Percentiles rank a stretch among this genome's conserved stretches.
Evolutionary conservation across 2,329 filamentous ascomycete genomes (phyloP).

Genomic region (Fusarium burgessii): DNA sequence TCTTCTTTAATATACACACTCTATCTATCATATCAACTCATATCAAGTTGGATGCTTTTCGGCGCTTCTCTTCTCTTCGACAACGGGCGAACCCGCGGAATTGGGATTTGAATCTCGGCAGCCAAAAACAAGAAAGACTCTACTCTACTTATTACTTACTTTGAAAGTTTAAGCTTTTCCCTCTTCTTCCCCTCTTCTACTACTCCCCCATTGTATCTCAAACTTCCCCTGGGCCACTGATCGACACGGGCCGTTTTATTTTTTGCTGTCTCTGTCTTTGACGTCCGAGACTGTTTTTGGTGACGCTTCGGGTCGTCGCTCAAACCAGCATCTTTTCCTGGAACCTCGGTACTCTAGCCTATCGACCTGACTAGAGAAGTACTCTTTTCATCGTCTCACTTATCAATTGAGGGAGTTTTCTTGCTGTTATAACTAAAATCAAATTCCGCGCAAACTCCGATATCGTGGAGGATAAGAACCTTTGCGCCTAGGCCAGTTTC

Average conservation of each 20-base stretch:
- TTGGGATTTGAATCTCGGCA: slow-evolving; percentile 25
- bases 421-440: not conserved
- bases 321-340: slow-evolving; percentile 7
- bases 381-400: not conserved
- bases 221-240: slow-evolving; percentile 12
- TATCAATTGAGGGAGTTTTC: not conserved
- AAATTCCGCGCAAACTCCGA: slow-evolving; percentile 11
- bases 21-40: not conserved
- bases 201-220: not conserved
- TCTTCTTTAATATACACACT: not conserved
- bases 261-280: slow-evolving; percentile 1
- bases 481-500: slow-evolving; percentile 28
- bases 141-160: not conserved
- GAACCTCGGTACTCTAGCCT: not conserved
- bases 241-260: slow-evolving; percentile 34
- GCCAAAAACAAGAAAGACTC: not conserved
- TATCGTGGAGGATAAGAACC: slow-evolving; percentile 15
- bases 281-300: slow-evolving; percentile 18
- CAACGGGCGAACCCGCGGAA: slow-evolving; percentile 25
- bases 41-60: slow-evolving; percentile 8
- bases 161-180: slow-evolving; percentile 28
- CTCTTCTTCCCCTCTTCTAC: not conserved
- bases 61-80: slow-evolving; percentile 24
- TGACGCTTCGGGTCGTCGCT: slow-evolving; percentile 43
- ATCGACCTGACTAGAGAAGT: not conserved